Percentiles rank a stretch among this genome's conserved stretches.
These are phyloP conservation scores for Aschersonia sp. DNA, from an alignment of 2,329 filamentous ascomycete genomes.

Conservation along the genomic window DNA sequence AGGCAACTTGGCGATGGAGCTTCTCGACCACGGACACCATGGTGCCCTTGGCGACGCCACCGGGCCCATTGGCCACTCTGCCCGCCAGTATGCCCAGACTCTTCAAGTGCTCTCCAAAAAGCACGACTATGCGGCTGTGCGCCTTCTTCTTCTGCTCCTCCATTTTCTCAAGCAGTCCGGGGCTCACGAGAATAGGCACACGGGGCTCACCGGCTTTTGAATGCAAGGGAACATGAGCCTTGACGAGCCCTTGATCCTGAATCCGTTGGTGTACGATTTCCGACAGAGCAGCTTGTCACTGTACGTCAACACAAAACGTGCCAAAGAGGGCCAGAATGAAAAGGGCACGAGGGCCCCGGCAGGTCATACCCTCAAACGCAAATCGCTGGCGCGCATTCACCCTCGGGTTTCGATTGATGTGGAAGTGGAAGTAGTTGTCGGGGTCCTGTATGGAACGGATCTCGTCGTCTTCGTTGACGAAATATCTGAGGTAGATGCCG, in stretches of 20 bases:
- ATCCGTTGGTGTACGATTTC: conserved; percentile 49
- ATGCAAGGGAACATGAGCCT: conserved; percentile 45
- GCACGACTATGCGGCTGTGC: conserved; percentile 43
- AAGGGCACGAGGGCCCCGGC: neutral
- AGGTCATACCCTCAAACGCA: conserved; percentile 49
- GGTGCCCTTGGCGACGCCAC: conserved; percentile 58
- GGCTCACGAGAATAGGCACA: conserved; percentile 46
- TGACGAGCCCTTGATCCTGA: conserved; percentile 40
- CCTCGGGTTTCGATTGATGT: conserved; percentile 57
- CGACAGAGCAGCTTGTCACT: conserved; percentile 42
- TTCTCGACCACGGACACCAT: conserved; percentile 46
- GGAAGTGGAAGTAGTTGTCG: conserved; percentile 59
- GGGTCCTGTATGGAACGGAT: conserved; percentile 56
- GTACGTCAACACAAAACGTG: too few relatives aligned
- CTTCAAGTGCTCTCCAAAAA: conserved; percentile 59
- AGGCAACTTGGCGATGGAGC: conserved; percentile 22
- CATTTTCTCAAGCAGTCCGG: neutral
- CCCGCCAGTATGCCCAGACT: conserved; percentile 65
- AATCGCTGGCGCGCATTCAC: conserved; percentile 64
- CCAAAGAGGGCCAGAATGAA: neutral
- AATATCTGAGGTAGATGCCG: conserved; percentile 42
- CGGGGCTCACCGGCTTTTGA: conserved; percentile 35
- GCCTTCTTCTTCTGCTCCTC: too few relatives aligned
- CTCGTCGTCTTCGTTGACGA: conserved; percentile 61
- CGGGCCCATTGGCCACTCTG: conserved; percentile 45